These are phyloP conservation scores for Anthracocystis setariae DNA, from an alignment of 1,284 basidiomycete species.

Conservation along the genomic window DNA sequence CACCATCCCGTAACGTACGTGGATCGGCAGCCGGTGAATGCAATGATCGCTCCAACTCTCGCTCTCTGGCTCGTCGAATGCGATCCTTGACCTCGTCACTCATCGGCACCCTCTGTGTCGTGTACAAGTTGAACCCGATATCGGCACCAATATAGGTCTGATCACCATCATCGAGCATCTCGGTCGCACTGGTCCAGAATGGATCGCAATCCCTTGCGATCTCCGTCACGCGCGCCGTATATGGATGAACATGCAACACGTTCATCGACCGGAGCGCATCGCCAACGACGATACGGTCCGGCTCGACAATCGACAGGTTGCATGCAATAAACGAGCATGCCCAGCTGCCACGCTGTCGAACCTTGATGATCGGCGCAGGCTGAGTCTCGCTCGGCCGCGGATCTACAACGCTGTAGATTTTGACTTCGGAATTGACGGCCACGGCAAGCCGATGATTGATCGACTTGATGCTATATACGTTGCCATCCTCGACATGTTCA, in stretches of 20 bases:
- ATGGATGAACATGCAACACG: constrained; percentile 49
- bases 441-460: constrained; percentile 45
- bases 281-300: constrained; percentile 56
- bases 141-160: constrained; percentile 65
- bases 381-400: constrained; percentile 9
- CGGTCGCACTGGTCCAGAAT: constrained; percentile 63
- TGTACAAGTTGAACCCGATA: constrained; percentile 64
- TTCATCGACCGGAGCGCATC: constrained; percentile 64
- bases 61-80: constrained; percentile 37
- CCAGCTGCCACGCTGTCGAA: constrained; percentile 52
- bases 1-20: constrained; percentile 2
- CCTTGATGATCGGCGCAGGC: constrained; percentile 16
- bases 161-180: constrained; percentile 38
- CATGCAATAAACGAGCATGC: constrained; percentile 62
- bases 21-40: neutral
- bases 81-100: constrained; percentile 34
- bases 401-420: constrained; percentile 35
- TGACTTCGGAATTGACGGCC: constrained; percentile 62
- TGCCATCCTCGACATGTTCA: constrained; percentile 51
- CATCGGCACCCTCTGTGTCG: constrained; percentile 49
- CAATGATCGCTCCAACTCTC: constrained; percentile 19
- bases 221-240: constrained; percentile 46
- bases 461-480: constrained; percentile 55
- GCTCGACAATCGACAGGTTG: constrained; percentile 42
- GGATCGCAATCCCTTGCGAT: constrained; percentile 64